Evolutionary conservation across 768 basidiomycete genomes (phyloP).

Genomic region (Baorangia bicolor): DNA sequence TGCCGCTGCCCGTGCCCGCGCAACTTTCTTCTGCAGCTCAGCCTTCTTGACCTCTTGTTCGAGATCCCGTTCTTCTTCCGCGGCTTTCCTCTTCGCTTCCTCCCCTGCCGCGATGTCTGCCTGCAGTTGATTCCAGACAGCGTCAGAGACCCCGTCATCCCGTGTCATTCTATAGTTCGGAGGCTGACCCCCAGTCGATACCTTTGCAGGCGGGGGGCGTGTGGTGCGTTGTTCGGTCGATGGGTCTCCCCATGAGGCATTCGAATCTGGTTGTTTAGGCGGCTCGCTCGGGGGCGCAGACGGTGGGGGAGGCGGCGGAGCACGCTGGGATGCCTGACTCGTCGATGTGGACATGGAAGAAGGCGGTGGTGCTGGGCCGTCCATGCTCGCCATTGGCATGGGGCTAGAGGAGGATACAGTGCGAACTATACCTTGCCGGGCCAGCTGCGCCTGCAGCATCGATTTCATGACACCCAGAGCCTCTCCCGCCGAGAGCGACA

Average conservation of each 20-base stretch:
- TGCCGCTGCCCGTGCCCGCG: conserved; percentile 9
- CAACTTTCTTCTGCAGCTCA: conserved; percentile 8
- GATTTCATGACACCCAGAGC: conserved; percentile 28
- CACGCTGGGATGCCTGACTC: conserved; percentile 17
- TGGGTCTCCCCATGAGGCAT: not conserved
- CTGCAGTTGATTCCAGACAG: conserved; percentile 52
- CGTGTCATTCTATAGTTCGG: conserved; percentile 21
- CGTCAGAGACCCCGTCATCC: conserved; percentile 55
- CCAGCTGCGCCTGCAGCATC: conserved; percentile 25
- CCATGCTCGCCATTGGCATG: conserved; percentile 23
- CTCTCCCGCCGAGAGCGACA: conserved; percentile 28
- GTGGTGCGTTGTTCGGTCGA: not conserved
- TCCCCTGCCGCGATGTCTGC: conserved; percentile 31
- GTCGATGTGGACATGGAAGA: conserved; percentile 23
- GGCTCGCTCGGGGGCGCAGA: not conserved
- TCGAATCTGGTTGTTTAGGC: conserved; percentile 5
- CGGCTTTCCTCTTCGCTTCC: conserved; percentile 17
- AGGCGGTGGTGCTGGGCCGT: conserved; percentile 16
- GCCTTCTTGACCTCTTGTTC: conserved; percentile 18
- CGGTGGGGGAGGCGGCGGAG: conserved; percentile 23
- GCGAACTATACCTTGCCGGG: conserved; percentile 15
- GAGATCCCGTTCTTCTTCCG: conserved; percentile 20
- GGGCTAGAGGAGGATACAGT: not conserved
- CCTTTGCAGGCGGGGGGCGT: not conserved
- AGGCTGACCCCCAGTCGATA: not conserved